phyloP scores from a whole-genome alignment of 2,329 filamentous ascomycete genomes.

The Fusarium verrucosum region DNA sequence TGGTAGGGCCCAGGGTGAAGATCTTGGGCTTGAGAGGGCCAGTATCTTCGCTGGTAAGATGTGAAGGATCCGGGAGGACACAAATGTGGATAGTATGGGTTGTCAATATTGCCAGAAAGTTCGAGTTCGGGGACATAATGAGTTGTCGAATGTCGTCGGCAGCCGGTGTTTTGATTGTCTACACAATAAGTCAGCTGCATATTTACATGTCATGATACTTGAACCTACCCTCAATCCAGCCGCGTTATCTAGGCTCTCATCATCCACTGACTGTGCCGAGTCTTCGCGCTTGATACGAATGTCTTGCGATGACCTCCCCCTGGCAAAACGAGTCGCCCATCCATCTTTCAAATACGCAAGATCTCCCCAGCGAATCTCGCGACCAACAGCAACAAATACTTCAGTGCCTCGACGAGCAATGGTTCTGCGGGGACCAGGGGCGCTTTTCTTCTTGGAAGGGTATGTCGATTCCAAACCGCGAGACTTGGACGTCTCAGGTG shows the following conservation, averaged over 20 bases:
- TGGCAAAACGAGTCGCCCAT: conserved; percentile 47
- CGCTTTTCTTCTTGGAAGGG: conserved; percentile 54
- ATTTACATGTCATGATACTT: background rate
- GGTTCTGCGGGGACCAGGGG: conserved; percentile 66
- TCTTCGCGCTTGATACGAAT: conserved; percentile 60
- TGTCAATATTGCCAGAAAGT: conserved; percentile 86
- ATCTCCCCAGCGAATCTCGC: conserved; percentile 92
- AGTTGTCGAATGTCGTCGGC: conserved; percentile 87
- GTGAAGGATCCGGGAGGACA: conserved; percentile 81
- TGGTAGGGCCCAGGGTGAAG: conserved; percentile 91
- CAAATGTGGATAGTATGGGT: conserved; percentile 89
- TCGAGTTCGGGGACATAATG: conserved; percentile 80
- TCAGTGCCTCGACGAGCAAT: conserved; percentile 87
- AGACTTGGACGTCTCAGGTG: conserved; percentile 51
- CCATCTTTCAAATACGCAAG: conserved; percentile 79
- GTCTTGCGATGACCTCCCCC: conserved; percentile 46
- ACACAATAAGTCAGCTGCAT: conserved; percentile 14
- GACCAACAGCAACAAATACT: conserved; percentile 87
- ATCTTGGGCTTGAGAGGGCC: conserved; percentile 81
- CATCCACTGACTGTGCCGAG: conserved; percentile 52
- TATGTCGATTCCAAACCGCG: conserved; percentile 53
- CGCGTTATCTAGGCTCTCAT: conserved; percentile 43
- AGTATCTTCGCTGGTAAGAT: conserved; percentile 74
- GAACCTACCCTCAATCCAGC: conserved; percentile 49
- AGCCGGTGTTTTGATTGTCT: conserved; percentile 81